phyloP scores from a whole-genome alignment of 805 yeast genomes.

The Kuraishia capsulata region DNA sequence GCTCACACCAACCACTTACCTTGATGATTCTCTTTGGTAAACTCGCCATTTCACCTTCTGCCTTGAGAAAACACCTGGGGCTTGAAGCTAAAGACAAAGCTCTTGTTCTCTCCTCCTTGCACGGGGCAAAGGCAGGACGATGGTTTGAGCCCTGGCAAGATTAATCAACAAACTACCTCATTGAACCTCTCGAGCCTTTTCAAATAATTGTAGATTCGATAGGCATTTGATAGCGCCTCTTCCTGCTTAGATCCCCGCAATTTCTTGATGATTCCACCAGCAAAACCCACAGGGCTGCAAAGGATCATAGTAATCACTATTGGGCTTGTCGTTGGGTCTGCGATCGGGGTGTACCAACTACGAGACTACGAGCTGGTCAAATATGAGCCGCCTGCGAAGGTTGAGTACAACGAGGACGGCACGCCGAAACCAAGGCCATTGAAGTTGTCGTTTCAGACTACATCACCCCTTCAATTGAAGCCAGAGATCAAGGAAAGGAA shows the following conservation, averaged over 20 bases:
- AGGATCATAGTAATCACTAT: neutral
- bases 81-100: too few species aligned
- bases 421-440: slow-evolving; percentile 27
- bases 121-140: too few species aligned
- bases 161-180: too few species aligned
- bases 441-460: slow-evolving; percentile 23
- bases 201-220: too few species aligned
- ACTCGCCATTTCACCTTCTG: slow-evolving; percentile 14
- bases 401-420: slow-evolving; percentile 26
- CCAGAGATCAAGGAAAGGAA: slow-evolving; percentile 18
- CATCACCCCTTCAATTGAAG: slow-evolving; percentile 28
- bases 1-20: slow-evolving; percentile 27
- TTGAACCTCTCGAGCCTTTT: too few species aligned
- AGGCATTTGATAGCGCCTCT: too few species aligned
- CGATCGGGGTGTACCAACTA: slow-evolving; percentile 16
- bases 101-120: too few species aligned
- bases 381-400: slow-evolving; percentile 28
- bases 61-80: too few species aligned
- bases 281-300: slow-evolving; percentile 6
- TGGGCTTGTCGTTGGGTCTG: slow-evolving; percentile 10
- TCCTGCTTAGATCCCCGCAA: too few species aligned
- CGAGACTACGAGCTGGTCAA: slow-evolving; percentile 28
- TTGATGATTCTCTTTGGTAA: slow-evolving; percentile 90
- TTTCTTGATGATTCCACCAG: neutral
- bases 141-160: too few species aligned